Evolutionary conservation across 2,329 filamentous ascomycete genomes (phyloP), one percentile per base, ranked within the genome.

Genomic region (Trichoderma endophyticum): DNA sequence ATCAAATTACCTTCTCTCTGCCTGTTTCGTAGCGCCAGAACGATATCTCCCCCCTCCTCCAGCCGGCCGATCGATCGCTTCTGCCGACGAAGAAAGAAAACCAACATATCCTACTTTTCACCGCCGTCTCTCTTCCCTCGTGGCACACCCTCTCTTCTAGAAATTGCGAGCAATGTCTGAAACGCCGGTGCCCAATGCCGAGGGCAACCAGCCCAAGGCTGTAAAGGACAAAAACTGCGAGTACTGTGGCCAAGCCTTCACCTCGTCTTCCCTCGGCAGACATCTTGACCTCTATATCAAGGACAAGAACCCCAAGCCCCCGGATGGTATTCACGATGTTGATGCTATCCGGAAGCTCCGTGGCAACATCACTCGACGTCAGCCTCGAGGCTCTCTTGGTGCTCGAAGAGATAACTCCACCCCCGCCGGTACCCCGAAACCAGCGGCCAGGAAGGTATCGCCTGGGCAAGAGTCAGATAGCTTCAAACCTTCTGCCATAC

Each of bases 261-360:
- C 95, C 18, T 98, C 95, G 1, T 97, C 94, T 18, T 97, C 94
- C 3, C 89, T 98, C 68, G 95, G 95, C 64, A 92, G 95, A 60
- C 95, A 98, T 82, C 90, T 98, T 75, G 95, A 98, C 80, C 89
- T 97, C 51, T 98, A 97, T 81, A 95, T 98, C 78, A 95, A 94
- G 79, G 92, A 94, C 72, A 97, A 94, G 84, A 98, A 98, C 80
- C 94, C 95, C 1, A 96, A 95, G 81, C 87, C 91, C 1, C 84
- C 92, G 7, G 95, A 98, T 82, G 95, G 95, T 64, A 84, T 97
- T 60, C 95, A 98, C 82, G 87, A 97, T 83, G 93, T 98, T 72
- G 93, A 95, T 8, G 93, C 93, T 81, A 98, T 98, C 77, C 88
- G 89, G 76, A 93, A 92, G 81, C 84, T 97, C 77, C 90, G 95